Evolutionary conservation across 2,329 filamentous ascomycete species (phyloP), one percentile per base, ranked within the genome.

Genomic region (Pseudohalonectria lignicola): DNA sequence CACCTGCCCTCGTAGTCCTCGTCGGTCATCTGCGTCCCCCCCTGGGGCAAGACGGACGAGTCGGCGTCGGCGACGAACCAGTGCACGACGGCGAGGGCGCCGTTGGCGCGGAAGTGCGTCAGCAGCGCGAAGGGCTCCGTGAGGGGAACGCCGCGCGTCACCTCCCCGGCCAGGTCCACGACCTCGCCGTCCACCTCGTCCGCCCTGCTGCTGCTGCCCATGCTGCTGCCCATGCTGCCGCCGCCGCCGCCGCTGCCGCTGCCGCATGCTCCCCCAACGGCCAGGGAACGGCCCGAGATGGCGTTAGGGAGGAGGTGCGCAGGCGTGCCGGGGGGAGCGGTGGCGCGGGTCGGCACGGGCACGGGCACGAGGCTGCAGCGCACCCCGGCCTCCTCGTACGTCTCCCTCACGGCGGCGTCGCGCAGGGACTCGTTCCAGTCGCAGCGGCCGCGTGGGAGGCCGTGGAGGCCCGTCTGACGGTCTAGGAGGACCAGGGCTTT

Each of bases 361-460:
- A 43, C 39, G 13, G 44, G 36, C 4, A 46, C 39, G 16, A 46
- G 37, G 21, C 29, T 11, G 19, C 33, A 31, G 20, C 34, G 31
- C 8, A 42, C 20, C 10, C 45, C 44, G 1, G 42, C 38, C 43
- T 46, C 45, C 36, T 49, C 45, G 19, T 39, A 42, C 4, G 44
- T 46, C 38, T 47, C 45, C 20, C 47, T 39, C 23, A 33, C 26
- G 7, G 45, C 45, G 12, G 47, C 35, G 4, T 36, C 23, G 12
- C 37, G 33, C 11, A 45, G 39, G 4, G 36, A 16, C 34, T 49
- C 45, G 20, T 29, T 40, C 35, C 44, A 41, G 39, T 47, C 45
- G 25, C 46, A 45, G 21, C 39, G 44, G 15, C 43, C 45, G 34
- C 45, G 45, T 9, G 47, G 45, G 9, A 47, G 45, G 25, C 42